Percentiles rank a stretch among this genome's conserved stretches.
Evolutionary conservation across 2,329 filamentous ascomycete species (phyloP).

Genomic region (Colletotrichum abscissum): DNA sequence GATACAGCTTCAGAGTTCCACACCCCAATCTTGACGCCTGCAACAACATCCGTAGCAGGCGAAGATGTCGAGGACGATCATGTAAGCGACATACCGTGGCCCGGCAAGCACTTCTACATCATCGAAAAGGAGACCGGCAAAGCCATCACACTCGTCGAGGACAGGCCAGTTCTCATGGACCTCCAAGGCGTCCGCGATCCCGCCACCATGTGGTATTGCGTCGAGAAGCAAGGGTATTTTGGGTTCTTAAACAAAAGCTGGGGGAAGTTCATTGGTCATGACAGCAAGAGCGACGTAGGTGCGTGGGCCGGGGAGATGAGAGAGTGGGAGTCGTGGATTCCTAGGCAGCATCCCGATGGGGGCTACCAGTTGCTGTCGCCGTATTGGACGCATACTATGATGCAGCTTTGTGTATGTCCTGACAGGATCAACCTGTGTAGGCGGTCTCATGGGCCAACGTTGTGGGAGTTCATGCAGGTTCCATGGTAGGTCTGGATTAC

Average conservation of each 20-base stretch:
- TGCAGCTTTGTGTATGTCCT: background rate
- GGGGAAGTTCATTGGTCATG: constrained; percentile 47
- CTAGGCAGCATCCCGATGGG: background rate
- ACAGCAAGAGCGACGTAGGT: constrained; percentile 30
- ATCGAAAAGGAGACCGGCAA: constrained; percentile 22
- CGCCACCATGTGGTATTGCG: constrained; percentile 46
- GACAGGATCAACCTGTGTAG: background rate
- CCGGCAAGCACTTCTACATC: constrained; percentile 34
- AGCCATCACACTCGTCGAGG: constrained; percentile 30
- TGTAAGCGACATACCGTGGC: constrained; percentile 35
- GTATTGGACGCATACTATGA: background rate
- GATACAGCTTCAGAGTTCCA: background rate
- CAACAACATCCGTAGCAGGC: background rate
- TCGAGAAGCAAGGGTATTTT: constrained; percentile 50
- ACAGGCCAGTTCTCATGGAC: constrained; percentile 5
- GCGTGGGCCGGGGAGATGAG: background rate
- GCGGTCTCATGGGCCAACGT: background rate
- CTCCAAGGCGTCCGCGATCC: background rate
- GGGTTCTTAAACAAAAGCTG: constrained; percentile 50
- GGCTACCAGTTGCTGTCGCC: constrained; percentile 20
- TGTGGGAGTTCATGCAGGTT: constrained; percentile 13
- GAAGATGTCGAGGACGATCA: background rate
- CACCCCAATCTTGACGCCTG: background rate
- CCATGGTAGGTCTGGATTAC: background rate
- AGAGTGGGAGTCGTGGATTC: constrained; percentile 8